Base-by-base conservation (phyloP, 73 alveolate species). In the Paramecium pentaurelia region DNA sequence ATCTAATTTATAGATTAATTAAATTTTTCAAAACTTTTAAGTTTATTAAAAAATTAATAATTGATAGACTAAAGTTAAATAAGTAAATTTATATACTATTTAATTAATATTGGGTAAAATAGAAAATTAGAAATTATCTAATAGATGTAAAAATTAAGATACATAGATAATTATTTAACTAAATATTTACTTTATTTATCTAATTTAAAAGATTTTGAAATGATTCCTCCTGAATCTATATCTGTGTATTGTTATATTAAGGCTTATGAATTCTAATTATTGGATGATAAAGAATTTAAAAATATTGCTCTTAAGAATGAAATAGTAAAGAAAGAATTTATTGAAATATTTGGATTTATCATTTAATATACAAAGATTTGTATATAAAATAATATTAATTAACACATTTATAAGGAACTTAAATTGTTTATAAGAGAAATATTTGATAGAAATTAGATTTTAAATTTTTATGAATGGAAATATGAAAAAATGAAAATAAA, bases 261-360 rank as follows among this genome's bases (percentile, higher is more conserved):
- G 49, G 84, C 88, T 38, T 0, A 36, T 10, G 36, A 38, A n/a
- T 42, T 75, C 8, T 38, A 80, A 42, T 45, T 32, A 4, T 32
- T 80, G 12, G 75, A 80, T 42, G 91, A 80, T 80, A 42, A 80
- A 20, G 91, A 80, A 12, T 80, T 80, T 80, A 45, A 22, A 20
- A 18, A 12, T 10, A 22, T 27, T 10, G 12, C 8, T 4, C 28
- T 42, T 0, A 14, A 47, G 25, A 80, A 45, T 45, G 51, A 64
- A 34, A 5, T 6, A 80, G 47, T 40, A 32, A 80, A 25, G 6
- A 8, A 38, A 80, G 36, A 32, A 47, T 80, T 22, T 1, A 80
- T n/a, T 34, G 37, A 44, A 6, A 80, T 80, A 8, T 80, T 49
- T 44, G 47, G 25, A 45, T 80, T 49, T 45, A 25, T 44, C 2